These are phyloP conservation scores for Anisodus acutangulus DNA, from an alignment of 257 asterid species.

Conservation along the genomic window DNA sequence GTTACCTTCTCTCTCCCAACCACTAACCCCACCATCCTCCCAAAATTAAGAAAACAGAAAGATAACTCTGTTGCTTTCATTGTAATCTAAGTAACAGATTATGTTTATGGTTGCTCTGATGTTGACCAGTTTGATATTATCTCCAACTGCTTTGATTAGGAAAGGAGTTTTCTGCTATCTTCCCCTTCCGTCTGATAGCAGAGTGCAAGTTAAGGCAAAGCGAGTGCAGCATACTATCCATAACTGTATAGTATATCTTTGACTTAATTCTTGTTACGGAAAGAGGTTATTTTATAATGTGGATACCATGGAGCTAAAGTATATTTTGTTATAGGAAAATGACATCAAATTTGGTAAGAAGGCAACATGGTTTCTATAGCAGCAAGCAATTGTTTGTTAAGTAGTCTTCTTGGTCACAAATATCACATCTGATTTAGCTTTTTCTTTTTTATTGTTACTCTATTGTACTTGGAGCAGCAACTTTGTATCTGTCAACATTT, in stretches of 20 bases:
- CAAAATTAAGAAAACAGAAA: slow-evolving; percentile 16
- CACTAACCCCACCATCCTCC: slow-evolving; percentile 25
- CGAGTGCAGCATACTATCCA: not conserved
- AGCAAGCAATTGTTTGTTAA: slow-evolving; percentile 14
- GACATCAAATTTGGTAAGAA: slow-evolving; percentile 21
- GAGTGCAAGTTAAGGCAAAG: slow-evolving; percentile 26
- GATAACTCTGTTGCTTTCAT: slow-evolving; percentile 27
- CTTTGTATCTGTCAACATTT: not conserved
- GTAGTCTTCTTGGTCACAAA: not conserved
- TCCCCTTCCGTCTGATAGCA: not conserved
- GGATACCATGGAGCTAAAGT: slow-evolving; percentile 18
- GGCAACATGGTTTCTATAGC: slow-evolving; percentile 4
- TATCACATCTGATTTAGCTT: not conserved
- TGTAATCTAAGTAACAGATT: slow-evolving; percentile 28
- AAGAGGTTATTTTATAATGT: not conserved
- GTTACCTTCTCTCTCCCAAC: slow-evolving; percentile 21
- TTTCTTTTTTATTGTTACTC: slow-evolving; percentile 12
- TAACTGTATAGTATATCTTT: not conserved
- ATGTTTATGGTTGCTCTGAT: slow-evolving; percentile 22
- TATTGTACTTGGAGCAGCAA: not conserved
- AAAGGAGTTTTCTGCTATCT: not conserved
- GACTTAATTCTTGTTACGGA: not conserved
- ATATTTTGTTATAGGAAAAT: not conserved
- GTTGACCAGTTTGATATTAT: slow-evolving; percentile 1
- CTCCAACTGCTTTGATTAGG: slow-evolving; percentile 29